Evolutionary conservation across 257 asterid genomes (phyloP).

Genomic region (Sherardia arvensis): DNA sequence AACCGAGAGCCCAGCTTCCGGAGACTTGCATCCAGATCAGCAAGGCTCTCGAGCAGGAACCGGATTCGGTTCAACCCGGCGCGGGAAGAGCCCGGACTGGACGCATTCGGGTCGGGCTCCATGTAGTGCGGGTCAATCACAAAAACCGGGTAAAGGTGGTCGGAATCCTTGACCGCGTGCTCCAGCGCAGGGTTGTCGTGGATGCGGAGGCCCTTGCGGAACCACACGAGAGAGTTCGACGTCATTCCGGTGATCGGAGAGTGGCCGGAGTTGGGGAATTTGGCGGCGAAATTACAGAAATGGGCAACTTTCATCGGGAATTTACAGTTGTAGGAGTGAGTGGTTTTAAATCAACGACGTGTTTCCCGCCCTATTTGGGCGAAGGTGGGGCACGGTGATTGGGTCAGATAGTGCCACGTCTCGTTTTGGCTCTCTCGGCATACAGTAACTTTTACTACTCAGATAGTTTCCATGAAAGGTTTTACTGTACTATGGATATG

Average conservation of each 20-base stretch:
- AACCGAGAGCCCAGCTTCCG: conserved; percentile 67
- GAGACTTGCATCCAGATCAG: conserved; percentile 61
- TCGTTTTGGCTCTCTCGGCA: not conserved
- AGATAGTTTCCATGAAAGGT: too few relatives aligned
- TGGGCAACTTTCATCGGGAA: not conserved
- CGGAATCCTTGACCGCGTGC: conserved; percentile 50
- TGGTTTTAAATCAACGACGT: conserved; percentile 26
- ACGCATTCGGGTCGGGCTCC: conserved; percentile 68
- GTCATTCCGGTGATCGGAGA: conserved; percentile 31
- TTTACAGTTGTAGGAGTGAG: not conserved
- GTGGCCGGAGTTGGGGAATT: not conserved
- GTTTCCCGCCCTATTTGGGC: conserved; percentile 47
- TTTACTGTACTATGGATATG: too few relatives aligned
- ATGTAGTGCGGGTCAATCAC: conserved; percentile 92
- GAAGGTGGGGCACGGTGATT: conserved; percentile 15
- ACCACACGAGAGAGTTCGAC: conserved; percentile 73
- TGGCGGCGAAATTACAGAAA: not conserved
- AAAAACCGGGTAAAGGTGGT: conserved; percentile 65
- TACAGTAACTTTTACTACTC: too few relatives aligned
- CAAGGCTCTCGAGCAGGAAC: conserved; percentile 72
- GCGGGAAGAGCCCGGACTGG: conserved; percentile 58
- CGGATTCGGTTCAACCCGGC: conserved; percentile 81
- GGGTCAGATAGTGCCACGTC: conserved; percentile 50
- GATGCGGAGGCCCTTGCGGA: conserved; percentile 76
- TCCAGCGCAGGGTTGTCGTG: conserved; percentile 94